Evolutionary conservation across 345 rosid species (phyloP).

Genomic region (Rubroshorea leprosula): DNA sequence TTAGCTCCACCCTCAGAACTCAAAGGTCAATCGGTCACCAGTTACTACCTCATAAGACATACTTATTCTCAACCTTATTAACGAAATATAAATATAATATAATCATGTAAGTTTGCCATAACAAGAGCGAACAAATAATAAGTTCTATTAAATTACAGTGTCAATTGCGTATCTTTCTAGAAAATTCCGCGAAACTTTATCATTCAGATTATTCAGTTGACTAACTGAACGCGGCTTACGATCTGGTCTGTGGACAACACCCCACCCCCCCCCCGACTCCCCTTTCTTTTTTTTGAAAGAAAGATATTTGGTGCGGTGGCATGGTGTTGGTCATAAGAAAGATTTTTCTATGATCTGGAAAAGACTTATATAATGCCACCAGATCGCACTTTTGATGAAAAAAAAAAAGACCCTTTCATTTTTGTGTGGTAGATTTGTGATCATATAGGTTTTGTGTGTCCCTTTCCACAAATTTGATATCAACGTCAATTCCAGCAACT

Average conservation of each 20-base stretch:
- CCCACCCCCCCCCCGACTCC: too few relatives aligned
- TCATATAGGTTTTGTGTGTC: conserved; percentile 2
- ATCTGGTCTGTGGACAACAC: too few relatives aligned
- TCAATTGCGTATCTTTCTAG: too few relatives aligned
- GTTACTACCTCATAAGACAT: not conserved
- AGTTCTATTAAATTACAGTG: too few relatives aligned
- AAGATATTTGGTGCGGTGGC: too few relatives aligned
- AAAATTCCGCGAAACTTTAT: too few relatives aligned
- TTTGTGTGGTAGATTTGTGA: conserved; percentile 14
- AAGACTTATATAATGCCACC: too few relatives aligned
- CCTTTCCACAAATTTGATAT: conserved; percentile 8
- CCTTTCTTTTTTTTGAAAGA: too few relatives aligned
- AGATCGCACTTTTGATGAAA: too few relatives aligned
- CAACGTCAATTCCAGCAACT: not conserved
- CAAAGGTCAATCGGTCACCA: not conserved
- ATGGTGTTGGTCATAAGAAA: not conserved
- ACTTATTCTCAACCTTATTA: not conserved
- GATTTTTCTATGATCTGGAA: not conserved
- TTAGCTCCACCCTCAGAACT: not conserved
- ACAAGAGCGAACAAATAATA: too few relatives aligned
- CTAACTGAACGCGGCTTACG: conserved; percentile 8
- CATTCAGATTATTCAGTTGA: not conserved
- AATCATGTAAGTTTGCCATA: too few relatives aligned
- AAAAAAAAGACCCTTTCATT: not conserved
- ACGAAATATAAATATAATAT: too few relatives aligned